phyloP scores from a whole-genome alignment of 2,329 filamentous ascomycete species.

The Trichothecium sympodiale region DNA sequence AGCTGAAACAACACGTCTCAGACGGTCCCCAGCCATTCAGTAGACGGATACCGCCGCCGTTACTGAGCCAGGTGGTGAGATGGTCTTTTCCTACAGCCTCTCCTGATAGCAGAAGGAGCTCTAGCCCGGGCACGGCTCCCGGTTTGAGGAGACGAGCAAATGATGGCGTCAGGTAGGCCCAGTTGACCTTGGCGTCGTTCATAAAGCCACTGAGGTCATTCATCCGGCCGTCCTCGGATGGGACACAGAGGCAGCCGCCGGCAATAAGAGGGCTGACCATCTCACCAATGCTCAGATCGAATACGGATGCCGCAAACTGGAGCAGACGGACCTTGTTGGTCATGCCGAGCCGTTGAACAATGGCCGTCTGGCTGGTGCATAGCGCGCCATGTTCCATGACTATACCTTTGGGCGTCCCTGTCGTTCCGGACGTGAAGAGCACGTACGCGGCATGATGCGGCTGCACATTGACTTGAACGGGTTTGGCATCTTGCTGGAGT shows the following conservation, averaged over 20 bases:
- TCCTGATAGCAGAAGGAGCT: constrained; percentile 5
- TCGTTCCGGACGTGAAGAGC: constrained; percentile 11
- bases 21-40: constrained; percentile 7
- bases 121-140: neutral
- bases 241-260: neutral
- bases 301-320: neutral
- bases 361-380: neutral
- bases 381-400: constrained; percentile 8
- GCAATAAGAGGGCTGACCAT: neutral
- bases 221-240: constrained; percentile 1
- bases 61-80: constrained; percentile 6
- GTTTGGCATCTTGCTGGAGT: too few relatives aligned
- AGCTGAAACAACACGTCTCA: constrained; percentile 5
- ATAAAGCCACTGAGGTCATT: constrained; percentile 2
- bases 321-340: neutral
- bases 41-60: constrained; percentile 2
- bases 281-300: neutral
- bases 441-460: constrained; percentile 6
- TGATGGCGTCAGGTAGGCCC: neutral
- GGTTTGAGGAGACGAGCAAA: constrained; percentile 1
- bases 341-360: neutral
- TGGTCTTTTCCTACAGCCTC: constrained; percentile 6
- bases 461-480: neutral
- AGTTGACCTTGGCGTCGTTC: neutral
- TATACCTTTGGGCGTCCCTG: constrained; percentile 10